Conservation (phyloP, 495 filamentous ascomycete genomes). For the Achaetomiella virescens region DNA sequence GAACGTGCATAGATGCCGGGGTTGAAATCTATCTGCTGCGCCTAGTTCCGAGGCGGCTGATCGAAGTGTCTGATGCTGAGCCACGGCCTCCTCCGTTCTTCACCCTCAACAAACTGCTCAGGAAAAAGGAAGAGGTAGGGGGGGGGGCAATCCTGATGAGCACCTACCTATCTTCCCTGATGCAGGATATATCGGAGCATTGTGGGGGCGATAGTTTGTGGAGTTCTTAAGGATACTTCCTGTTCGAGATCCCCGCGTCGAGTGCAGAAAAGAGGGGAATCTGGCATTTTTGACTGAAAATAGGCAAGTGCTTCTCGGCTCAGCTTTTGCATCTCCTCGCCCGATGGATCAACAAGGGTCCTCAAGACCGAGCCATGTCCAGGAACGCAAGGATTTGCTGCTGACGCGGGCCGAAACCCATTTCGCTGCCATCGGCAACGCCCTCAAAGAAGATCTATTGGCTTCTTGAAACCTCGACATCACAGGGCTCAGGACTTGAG, state of each 20-base stretch:
- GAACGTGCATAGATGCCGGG: not conserved
- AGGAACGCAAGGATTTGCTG: too few species aligned
- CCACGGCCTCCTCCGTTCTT: not conserved
- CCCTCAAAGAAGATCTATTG: not conserved
- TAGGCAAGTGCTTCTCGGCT: not conserved
- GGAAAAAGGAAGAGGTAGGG: too few species aligned
- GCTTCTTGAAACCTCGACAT: not conserved
- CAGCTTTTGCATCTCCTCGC: not conserved
- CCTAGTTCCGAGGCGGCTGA: not conserved
- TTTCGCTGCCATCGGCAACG: too few species aligned
- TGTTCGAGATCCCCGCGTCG: conserved; percentile 6
- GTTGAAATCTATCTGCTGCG: not conserved
- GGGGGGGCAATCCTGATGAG: too few species aligned
- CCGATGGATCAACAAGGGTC: not conserved
- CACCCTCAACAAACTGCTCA: too few species aligned
- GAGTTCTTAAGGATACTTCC: not conserved
- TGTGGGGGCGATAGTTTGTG: not conserved
- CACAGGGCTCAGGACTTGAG: not conserved
- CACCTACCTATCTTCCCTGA: not conserved
- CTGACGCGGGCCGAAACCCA: too few species aligned
- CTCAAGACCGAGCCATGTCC: too few species aligned
- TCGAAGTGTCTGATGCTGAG: not conserved
- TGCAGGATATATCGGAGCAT: not conserved
- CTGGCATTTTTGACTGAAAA: not conserved
- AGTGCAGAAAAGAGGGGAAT: not conserved